Evolutionary conservation across 148 eudicot species (phyloP).

Genomic region (Tetragonia tetragonoides): DNA sequence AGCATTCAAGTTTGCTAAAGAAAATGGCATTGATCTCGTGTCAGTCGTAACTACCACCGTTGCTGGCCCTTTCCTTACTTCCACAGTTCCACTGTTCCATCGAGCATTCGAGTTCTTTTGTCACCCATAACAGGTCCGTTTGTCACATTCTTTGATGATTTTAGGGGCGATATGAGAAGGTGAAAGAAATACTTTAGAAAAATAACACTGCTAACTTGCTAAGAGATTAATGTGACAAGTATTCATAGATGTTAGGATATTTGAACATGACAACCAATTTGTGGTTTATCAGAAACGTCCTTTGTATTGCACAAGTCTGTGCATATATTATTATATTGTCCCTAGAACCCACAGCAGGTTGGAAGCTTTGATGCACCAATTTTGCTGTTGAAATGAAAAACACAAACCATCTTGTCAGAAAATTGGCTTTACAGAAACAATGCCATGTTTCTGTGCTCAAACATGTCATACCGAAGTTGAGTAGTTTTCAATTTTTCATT

Average conservation of each 20-base stretch:
- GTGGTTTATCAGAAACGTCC: no score
- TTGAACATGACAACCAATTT: no score
- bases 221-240: no score
- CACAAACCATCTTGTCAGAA: not conserved
- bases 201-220: no score
- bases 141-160: not conserved
- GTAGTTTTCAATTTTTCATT: not conserved
- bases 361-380: not conserved
- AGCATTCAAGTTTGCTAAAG: slow-evolving; percentile 51
- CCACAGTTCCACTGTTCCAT: slow-evolving; percentile 62
- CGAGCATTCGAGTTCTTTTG: slow-evolving; percentile 62
- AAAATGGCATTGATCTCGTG: slow-evolving; percentile 53
- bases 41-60: slow-evolving; percentile 69
- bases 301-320: no score
- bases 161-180: not conserved
- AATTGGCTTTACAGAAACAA: not conserved
- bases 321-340: no score
- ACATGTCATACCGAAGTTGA: not conserved
- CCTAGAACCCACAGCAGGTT: no score
- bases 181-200: no score
- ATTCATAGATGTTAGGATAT: no score
- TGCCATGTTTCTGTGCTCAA: not conserved
- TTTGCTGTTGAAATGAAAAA: not conserved
- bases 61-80: slow-evolving; percentile 68
- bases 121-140: slow-evolving; percentile 69